Evolutionary conservation across 176 grass and related monocot genomes (phyloP).

Genomic region (Ensete ventricosum): DNA sequence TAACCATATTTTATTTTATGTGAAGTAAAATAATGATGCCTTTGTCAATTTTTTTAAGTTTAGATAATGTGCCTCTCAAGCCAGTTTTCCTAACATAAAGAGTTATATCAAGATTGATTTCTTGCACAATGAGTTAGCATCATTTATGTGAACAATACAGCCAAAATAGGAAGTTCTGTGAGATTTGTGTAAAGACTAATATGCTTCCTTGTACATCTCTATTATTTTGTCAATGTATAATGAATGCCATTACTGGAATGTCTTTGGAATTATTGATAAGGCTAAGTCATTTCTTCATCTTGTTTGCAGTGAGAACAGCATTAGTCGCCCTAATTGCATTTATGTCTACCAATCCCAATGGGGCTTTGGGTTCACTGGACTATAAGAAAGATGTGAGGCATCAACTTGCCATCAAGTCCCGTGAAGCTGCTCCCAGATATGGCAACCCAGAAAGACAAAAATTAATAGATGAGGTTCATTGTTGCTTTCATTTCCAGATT

Average conservation of each 20-base stretch:
- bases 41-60: too few relatives aligned
- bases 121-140: too few relatives aligned
- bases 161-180: too few relatives aligned
- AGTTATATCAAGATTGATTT: too few relatives aligned
- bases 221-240: not conserved
- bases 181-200: too few relatives aligned
- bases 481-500: not conserved
- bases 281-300: not conserved
- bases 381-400: constrained; percentile 84
- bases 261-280: not conserved
- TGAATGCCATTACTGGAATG: not conserved
- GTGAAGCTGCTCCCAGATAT: constrained; percentile 66
- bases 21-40: too few relatives aligned
- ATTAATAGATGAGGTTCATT: constrained; percentile 68
- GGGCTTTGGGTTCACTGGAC: constrained; percentile 84
- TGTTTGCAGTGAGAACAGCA: constrained; percentile 69
- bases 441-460: constrained; percentile 77
- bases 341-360: constrained; percentile 91
- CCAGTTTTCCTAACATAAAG: too few relatives aligned
- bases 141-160: too few relatives aligned
- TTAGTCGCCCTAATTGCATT: constrained; percentile 93
- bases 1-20: too few relatives aligned
- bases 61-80: too few relatives aligned
- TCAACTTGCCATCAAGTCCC: constrained; percentile 68
- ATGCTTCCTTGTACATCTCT: too few relatives aligned